Evolutionary conservation across 2,329 filamentous ascomycete species (phyloP), one percentile per base, ranked within the genome.

Genomic region (Colletotrichum tropicale): DNA sequence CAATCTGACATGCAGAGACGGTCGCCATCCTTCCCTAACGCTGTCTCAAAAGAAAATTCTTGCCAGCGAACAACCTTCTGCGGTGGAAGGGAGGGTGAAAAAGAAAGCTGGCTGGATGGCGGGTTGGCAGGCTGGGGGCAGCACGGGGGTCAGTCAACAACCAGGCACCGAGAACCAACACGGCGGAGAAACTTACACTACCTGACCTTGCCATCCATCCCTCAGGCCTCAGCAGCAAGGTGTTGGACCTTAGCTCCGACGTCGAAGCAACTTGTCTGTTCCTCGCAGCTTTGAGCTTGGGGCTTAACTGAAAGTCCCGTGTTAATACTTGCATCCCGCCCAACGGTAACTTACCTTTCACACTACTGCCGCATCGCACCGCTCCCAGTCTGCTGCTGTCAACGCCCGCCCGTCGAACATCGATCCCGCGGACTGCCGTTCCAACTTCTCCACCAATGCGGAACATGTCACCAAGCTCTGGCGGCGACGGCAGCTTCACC

Each of bases 361-460:
- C 43, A 52, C 43, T 52, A 48, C 12, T n/a, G 30, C 24, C 64
- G 66, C 58, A 58, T 48, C 43, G 30, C 48, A 58, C 38, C 71
- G 67, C 34, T 26, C 43, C 72, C 64, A 38, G 34, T 38, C 64
- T 64, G 60, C 21, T 71, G 71, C 32, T 71, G 71, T 66, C 68
- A 68, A 55, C 30, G 60, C 68, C 24, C 48, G 38, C 58, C n/a
- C 34, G 26, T 58, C 43, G 43, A 52, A 58, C 55, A 58, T 55
- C 61, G 69, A 75, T 75, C 61, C 72, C 72, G 69, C 69, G 10
- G 73, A 58, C 43, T 67, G 55, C 69, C 73, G 69, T 64, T 56
- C 60, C 56, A 64, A 43, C 55, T 66, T 60, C 73, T 62, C 62
- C 69, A 75, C 69, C 32, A 43, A 28, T 56, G 62, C 56, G 62